Percentiles rank a stretch among this genome's conserved stretches.
These are phyloP conservation scores for Nigrograna mackinnonii DNA, from an alignment of 2,329 filamentous ascomycete species.

Conservation along the genomic window DNA sequence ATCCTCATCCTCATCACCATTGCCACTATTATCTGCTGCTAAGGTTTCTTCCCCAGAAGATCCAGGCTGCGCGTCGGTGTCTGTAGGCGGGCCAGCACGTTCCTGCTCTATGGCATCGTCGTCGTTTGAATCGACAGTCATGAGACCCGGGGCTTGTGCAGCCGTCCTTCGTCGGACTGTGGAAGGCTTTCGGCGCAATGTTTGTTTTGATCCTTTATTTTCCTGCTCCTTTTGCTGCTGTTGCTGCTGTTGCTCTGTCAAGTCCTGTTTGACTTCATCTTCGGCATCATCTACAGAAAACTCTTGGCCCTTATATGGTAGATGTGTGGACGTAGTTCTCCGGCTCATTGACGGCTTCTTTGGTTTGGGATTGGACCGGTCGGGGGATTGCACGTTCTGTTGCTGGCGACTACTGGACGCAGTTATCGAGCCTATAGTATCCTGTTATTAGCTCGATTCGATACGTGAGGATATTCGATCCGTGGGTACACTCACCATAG, in stretches of 20 bases:
- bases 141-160: constrained; percentile 49
- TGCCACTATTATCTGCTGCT: constrained; percentile 47
- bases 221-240: too few species aligned
- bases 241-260: constrained; percentile 42
- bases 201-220: constrained; percentile 28
- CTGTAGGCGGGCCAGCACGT: constrained; percentile 22
- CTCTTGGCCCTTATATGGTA: constrained; percentile 78
- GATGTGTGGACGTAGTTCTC: constrained; percentile 73
- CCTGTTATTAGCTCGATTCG: neutral
- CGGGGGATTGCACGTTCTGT: constrained; percentile 16
- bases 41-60: constrained; percentile 45
- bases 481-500: constrained; percentile 35
- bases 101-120: constrained; percentile 47
- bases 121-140: constrained; percentile 53
- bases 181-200: constrained; percentile 54
- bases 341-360: constrained; percentile 75
- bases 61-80: constrained; percentile 24
- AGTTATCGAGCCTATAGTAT: constrained; percentile 36
- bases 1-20: constrained; percentile 58
- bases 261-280: constrained; percentile 76
- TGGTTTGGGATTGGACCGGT: constrained; percentile 39
- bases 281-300: constrained; percentile 92
- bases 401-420: constrained; percentile 34
- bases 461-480: neutral
- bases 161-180: constrained; percentile 55